Conservation (phyloP, 495 filamentous ascomycete species). For the Penicillium desertorum region DNA sequence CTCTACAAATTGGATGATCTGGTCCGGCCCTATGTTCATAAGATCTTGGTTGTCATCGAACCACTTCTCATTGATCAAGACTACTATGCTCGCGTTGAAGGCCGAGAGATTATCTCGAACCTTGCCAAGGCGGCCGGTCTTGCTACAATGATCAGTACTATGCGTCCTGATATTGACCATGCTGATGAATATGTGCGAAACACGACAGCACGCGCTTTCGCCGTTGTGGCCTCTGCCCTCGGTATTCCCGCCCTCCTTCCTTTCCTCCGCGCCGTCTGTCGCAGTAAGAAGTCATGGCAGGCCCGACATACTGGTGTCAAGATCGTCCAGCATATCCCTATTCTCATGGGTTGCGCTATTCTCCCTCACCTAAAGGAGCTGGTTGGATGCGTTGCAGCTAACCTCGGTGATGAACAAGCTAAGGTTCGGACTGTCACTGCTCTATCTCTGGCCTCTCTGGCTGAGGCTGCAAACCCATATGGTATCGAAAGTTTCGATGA, state of each 20-base stretch:
- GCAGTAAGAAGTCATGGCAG: conserved; percentile 99
- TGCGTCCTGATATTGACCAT: conserved; percentile 98
- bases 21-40: conserved; percentile 94
- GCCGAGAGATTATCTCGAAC: conserved; percentile 98
- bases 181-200: conserved; percentile 99
- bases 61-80: conserved; percentile 98
- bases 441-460: conserved; percentile 91
- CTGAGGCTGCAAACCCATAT: conserved; percentile 95
- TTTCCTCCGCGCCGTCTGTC: conserved; percentile 91
- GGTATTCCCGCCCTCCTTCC: conserved; percentile 94
- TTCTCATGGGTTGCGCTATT: conserved; percentile 97
- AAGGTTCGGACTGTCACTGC: conserved; percentile 96
- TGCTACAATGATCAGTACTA: conserved; percentile 98
- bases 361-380: conserved; percentile 93
- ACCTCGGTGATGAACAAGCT: conserved; percentile 94
- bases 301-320: conserved; percentile 99
- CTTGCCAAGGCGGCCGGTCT: conserved; percentile 95
- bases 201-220: conserved; percentile 95
- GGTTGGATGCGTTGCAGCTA: conserved; percentile 94
- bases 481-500: conserved; percentile 99
- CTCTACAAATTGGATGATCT: conserved; percentile 98
- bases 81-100: conserved; percentile 98
- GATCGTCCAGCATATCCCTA: conserved; percentile 99
- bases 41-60: conserved; percentile 98
- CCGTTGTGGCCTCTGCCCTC: conserved; percentile 93